These are phyloP conservation scores for Pseudofabraea citricarpa DNA, from an alignment of 2,329 filamentous ascomycete genomes.

Conservation along the genomic window DNA sequence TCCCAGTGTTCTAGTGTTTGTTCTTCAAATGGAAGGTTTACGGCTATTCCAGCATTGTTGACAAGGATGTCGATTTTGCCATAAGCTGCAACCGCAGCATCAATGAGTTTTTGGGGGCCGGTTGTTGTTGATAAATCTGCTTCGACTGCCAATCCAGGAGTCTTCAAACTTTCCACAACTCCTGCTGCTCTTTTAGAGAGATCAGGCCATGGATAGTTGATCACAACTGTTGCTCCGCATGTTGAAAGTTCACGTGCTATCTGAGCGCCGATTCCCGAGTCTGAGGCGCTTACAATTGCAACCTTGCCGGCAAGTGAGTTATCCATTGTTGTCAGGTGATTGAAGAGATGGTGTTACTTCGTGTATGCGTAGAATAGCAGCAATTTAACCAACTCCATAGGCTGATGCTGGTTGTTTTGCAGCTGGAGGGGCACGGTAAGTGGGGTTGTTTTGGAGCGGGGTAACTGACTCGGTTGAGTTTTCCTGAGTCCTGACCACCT, in stretches of 20 bases:
- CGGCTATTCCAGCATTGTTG: slow-evolving; percentile 39
- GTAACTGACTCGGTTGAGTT: neutral
- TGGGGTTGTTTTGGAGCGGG: neutral
- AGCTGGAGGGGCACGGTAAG: too few relatives aligned
- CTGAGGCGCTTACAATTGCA: slow-evolving; percentile 44
- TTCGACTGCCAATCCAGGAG: slow-evolving; percentile 32
- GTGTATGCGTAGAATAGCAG: too few relatives aligned
- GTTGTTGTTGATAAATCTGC: slow-evolving; percentile 35
- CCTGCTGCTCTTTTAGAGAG: slow-evolving; percentile 26
- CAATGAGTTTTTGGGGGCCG: slow-evolving; percentile 32
- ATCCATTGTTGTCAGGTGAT: slow-evolving; percentile 2
- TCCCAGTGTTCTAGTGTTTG: slow-evolving; percentile 35
- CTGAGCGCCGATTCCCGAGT: slow-evolving; percentile 40
- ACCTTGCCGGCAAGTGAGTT: slow-evolving; percentile 46
- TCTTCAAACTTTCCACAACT: slow-evolving; percentile 24
- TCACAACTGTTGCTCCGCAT: slow-evolving; percentile 40
- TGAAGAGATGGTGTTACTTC: too few relatives aligned
- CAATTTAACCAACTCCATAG: too few relatives aligned
- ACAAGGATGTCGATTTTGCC: slow-evolving; percentile 38
- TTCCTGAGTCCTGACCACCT: too few relatives aligned
- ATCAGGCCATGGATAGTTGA: slow-evolving; percentile 41
- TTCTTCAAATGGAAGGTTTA: slow-evolving; percentile 33
- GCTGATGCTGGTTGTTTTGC: too few relatives aligned
- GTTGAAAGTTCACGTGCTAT: slow-evolving; percentile 38
- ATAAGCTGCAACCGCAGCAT: slow-evolving; percentile 30